These are phyloP conservation scores for Clausena lansium DNA, from an alignment of 345 rosid genomes.

Conservation along the genomic window DNA sequence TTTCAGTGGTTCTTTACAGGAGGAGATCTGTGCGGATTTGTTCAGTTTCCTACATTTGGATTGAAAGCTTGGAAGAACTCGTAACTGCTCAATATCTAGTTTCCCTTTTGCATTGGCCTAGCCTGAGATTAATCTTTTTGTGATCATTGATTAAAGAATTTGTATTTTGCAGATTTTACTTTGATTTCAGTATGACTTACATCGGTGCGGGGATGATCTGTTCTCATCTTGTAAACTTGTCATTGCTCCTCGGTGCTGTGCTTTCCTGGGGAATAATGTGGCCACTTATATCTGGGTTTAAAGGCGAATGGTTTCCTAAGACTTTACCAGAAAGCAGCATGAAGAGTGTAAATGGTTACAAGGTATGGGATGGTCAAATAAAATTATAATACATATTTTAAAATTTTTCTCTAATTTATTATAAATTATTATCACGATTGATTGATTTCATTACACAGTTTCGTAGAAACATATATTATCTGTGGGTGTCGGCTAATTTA, in stretches of 20 bases:
- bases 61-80: slow-evolving; percentile 75
- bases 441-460: too few relatives aligned
- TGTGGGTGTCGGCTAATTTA: too few relatives aligned
- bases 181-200: slow-evolving; percentile 84
- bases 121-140: not conserved
- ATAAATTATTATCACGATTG: too few relatives aligned
- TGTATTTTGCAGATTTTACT: slow-evolving; percentile 67
- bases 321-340: slow-evolving; percentile 59
- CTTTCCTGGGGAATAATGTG: slow-evolving; percentile 95
- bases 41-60: slow-evolving; percentile 81
- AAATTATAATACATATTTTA: too few relatives aligned
- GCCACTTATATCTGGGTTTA: slow-evolving; percentile 65
- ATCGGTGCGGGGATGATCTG: slow-evolving; percentile 97
- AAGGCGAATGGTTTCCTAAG: slow-evolving; percentile 76
- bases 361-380: slow-evolving; percentile 35
- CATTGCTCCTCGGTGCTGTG: slow-evolving; percentile 80
- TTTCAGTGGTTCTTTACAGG: slow-evolving; percentile 87
- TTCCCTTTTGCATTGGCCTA: not conserved
- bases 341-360: slow-evolving; percentile 84
- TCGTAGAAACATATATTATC: too few relatives aligned
- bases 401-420: too few relatives aligned
- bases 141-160: slow-evolving; percentile 14
- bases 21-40: slow-evolving; percentile 65
- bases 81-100: slow-evolving; percentile 35
- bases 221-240: slow-evolving; percentile 78